Conservation (phyloP, 106 monocot genomes). For the Platanthera guangdongensis region DNA sequence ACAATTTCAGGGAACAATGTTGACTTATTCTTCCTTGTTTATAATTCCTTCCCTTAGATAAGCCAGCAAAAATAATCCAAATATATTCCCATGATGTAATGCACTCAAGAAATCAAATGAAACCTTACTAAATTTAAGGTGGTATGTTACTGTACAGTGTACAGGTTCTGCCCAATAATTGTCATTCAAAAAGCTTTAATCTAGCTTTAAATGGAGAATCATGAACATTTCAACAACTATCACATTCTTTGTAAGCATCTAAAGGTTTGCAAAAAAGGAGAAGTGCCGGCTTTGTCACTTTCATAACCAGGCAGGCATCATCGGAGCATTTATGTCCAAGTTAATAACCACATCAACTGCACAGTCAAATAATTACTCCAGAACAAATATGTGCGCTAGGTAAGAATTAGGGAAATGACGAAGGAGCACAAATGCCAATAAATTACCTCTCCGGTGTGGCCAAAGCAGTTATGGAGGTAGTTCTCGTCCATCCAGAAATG, state of each 20-base stretch:
- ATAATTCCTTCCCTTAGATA: neutral
- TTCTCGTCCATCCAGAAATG: conserved; percentile 79
- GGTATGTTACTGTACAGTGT: neutral
- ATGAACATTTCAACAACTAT: neutral
- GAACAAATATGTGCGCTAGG: neutral
- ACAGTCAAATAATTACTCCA: conserved; percentile 4
- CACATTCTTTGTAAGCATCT: neutral
- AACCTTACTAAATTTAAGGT: neutral
- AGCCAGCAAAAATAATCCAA: neutral
- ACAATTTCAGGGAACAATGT: neutral
- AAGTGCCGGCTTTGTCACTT: neutral
- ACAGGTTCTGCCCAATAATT: no score
- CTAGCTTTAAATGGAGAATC: neutral
- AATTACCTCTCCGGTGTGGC: conserved; percentile 53
- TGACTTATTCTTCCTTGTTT: neutral
- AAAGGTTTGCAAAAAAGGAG: neutral
- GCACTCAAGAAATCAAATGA: neutral
- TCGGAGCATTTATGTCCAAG: neutral
- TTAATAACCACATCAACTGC: no score
- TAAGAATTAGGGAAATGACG: neutral
- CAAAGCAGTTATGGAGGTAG: conserved; percentile 60
- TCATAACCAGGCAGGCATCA: neutral
- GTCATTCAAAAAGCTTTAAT: neutral
- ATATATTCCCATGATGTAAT: neutral
- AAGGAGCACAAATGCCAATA: neutral